phyloP scores from a whole-genome alignment of 2,329 filamentous ascomycete species.

The Botrytis byssoidea region DNA sequence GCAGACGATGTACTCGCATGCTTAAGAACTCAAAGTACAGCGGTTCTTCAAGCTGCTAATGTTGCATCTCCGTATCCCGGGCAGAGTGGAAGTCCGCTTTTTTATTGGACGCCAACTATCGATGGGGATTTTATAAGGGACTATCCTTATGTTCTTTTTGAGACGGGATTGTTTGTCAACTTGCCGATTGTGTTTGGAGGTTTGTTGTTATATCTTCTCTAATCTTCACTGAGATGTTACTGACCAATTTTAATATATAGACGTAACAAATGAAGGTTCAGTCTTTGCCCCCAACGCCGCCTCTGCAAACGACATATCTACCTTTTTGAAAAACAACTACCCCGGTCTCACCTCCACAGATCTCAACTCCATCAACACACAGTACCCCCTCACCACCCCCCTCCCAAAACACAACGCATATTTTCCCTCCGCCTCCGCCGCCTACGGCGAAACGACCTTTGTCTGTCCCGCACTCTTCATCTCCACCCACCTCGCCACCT shows the following conservation, averaged over 20 bases:
- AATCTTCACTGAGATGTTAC: background rate
- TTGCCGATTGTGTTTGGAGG: constrained; percentile 45
- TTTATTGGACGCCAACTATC: constrained; percentile 45
- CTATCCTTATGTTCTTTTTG: constrained; percentile 42
- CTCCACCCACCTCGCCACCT: constrained; percentile 36
- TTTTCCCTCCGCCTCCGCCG: constrained; percentile 43
- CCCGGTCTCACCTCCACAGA: constrained; percentile 38
- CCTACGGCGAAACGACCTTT: constrained; percentile 50
- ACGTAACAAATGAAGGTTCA: constrained; percentile 57
- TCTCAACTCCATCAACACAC: constrained; percentile 36
- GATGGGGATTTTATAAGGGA: constrained; percentile 45
- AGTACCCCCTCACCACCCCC: constrained; percentile 36
- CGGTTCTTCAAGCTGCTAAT: constrained; percentile 42
- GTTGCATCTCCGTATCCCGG: constrained; percentile 43
- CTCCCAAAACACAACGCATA: constrained; percentile 40
- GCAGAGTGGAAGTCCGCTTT: constrained; percentile 38
- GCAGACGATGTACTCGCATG: constrained; percentile 40
- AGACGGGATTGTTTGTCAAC: constrained; percentile 41
- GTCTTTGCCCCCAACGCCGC: constrained; percentile 48
- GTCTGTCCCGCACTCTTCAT: constrained; percentile 47
- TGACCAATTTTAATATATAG: constrained; percentile 24
- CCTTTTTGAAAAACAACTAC: constrained; percentile 43
- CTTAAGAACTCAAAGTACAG: constrained; percentile 40
- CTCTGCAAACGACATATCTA: constrained; percentile 37
- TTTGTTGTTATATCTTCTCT: constrained; percentile 18